phyloP scores from a whole-genome alignment of 768 basidiomycete species.

The Trametopsis cervina region DNA sequence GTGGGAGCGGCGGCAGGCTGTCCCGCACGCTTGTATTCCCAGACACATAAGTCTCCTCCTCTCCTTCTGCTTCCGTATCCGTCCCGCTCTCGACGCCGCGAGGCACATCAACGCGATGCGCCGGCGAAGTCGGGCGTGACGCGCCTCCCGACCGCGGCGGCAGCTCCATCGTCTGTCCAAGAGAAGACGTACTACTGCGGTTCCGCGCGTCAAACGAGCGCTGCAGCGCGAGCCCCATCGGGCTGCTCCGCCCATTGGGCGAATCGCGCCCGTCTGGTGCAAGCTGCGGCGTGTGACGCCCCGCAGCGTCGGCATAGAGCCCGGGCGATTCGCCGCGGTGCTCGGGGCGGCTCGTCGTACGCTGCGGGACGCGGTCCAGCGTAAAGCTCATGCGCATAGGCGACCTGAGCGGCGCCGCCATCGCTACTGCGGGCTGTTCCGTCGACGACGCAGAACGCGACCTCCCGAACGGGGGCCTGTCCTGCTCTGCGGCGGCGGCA shows the following conservation, averaged over 20 bases:
- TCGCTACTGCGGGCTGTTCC: constrained; percentile 6
- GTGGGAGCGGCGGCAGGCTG: constrained; percentile 33
- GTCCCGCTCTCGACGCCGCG: constrained; percentile 68
- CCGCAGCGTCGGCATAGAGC: constrained; percentile 11
- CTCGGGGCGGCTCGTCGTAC: constrained; percentile 25
- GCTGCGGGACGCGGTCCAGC: constrained; percentile 29
- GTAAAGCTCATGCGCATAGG: constrained; percentile 20
- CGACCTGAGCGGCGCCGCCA: constrained; percentile 11
- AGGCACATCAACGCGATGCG: constrained; percentile 63
- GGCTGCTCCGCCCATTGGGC: constrained; percentile 7
- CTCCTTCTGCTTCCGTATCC: constrained; percentile 58
- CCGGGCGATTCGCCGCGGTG: constrained; percentile 9
- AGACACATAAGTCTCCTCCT: constrained; percentile 18
- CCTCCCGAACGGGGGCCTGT: constrained; percentile 8
- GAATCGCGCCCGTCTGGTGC: constrained; percentile 13
- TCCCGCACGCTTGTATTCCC: constrained; percentile 17
- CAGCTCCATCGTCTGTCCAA: constrained; percentile 16
- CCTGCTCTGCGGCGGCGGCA: neutral
- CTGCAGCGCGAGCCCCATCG: constrained; percentile 8
- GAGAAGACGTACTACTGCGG: constrained; percentile 11
- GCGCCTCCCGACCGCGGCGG: constrained; percentile 30
- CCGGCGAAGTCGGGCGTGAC: constrained; percentile 49
- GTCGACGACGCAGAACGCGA: constrained; percentile 20
- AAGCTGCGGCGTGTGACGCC: constrained; percentile 9
- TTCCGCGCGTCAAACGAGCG: constrained; percentile 14